Percentiles rank a stretch among this genome's conserved stretches.
These are phyloP conservation scores for Panicum miliaceum DNA, from an alignment of 176 grass and related monocot species.

Conservation along the genomic window DNA sequence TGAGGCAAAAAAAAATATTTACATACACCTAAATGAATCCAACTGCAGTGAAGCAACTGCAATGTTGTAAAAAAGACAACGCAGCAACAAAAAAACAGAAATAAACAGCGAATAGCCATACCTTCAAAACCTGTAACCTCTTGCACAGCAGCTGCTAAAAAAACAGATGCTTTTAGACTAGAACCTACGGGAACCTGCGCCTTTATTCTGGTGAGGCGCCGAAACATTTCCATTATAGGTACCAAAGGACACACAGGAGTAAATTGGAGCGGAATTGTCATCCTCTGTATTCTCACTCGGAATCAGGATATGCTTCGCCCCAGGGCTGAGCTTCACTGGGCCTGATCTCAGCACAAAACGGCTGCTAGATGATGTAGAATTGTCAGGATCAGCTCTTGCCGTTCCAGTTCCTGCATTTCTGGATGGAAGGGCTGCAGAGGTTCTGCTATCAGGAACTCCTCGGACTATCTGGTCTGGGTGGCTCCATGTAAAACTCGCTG, in stretches of 20 bases:
- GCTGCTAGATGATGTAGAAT: constrained; percentile 37
- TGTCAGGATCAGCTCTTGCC: constrained; percentile 32
- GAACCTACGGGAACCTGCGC: constrained; percentile 29
- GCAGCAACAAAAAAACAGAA: not conserved
- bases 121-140: constrained; percentile 11
- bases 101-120: constrained; percentile 16
- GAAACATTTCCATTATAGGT: constrained; percentile 24
- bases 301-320: constrained; percentile 57
- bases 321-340: constrained; percentile 54
- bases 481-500: constrained; percentile 15
- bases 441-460: constrained; percentile 26
- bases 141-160: not conserved
- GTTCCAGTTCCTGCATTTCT: constrained; percentile 29
- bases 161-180: constrained; percentile 20
- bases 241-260: constrained; percentile 48
- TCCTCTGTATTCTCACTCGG: constrained; percentile 46
- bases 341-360: constrained; percentile 41
- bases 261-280: constrained; percentile 42
- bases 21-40: constrained; percentile 3
- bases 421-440: constrained; percentile 15
- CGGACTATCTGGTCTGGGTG: constrained; percentile 29
- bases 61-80: not conserved
- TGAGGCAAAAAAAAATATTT: not conserved
- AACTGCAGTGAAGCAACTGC: not conserved
- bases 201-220: constrained; percentile 28